These are phyloP conservation scores for Clavispora vitiphila DNA, from an alignment of 805 yeast genomes.

Conservation along the genomic window DNA sequence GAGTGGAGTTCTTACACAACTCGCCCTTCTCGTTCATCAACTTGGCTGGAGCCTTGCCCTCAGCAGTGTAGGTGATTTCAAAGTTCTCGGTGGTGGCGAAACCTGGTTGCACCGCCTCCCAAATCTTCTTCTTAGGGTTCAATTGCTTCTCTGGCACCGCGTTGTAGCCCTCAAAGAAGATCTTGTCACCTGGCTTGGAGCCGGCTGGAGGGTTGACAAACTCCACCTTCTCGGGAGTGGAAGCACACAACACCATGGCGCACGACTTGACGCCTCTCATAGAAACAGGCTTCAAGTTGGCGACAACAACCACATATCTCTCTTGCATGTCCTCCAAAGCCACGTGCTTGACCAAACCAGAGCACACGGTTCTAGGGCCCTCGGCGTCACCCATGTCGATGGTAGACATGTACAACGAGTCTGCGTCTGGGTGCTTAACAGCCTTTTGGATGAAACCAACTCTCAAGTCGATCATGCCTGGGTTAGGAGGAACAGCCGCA, in stretches of 20 bases:
- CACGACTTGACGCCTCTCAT: conserved; percentile 96
- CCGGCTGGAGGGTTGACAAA: conserved; percentile 93
- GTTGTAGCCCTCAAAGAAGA: conserved; percentile 88
- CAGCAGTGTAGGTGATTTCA: conserved; percentile 76
- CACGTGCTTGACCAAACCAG: conserved; percentile 87
- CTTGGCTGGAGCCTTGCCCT: conserved; percentile 67
- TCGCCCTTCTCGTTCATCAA: conserved; percentile 80
- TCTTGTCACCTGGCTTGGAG: conserved; percentile 91
- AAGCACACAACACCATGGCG: conserved; percentile 97
- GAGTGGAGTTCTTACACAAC: conserved; percentile 63
- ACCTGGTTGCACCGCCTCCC: conserved; percentile 92
- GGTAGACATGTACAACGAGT: conserved; percentile 91
- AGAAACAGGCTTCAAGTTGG: conserved; percentile 94
- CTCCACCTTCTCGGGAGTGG: conserved; percentile 70
- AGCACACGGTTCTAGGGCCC: conserved; percentile 97
- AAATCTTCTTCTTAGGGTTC: conserved; percentile 97
- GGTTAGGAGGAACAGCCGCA: conserved; percentile 64
- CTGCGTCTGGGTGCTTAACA: conserved; percentile 96
- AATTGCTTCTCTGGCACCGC: conserved; percentile 86
- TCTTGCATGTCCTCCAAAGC: conserved; percentile 94
- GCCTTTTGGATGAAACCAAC: conserved; percentile 98
- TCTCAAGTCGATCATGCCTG: conserved; percentile 84
- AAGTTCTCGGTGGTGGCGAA: conserved; percentile 75
- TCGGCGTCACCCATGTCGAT: conserved; percentile 95
- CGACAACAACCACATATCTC: conserved; percentile 84